Conservation (phyloP, 306 rosid genomes). For the Gastrolobium bilobum region DNA sequence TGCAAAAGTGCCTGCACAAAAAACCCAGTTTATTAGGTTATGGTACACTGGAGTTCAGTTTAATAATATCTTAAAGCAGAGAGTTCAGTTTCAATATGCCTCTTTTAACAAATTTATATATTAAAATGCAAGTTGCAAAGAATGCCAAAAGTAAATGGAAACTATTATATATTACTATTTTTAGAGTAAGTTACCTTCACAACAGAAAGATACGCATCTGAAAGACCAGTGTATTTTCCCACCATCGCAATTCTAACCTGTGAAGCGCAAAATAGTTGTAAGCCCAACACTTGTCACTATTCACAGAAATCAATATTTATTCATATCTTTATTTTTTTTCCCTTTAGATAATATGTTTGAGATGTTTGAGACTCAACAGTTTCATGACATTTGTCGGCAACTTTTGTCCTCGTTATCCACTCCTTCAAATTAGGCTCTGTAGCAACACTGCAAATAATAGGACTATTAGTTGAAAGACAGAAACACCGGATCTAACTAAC, state of each 20-base stretch:
- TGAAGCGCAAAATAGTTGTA: conserved; percentile 7
- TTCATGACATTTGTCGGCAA: conserved; percentile 61
- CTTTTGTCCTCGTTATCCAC: conserved; percentile 76
- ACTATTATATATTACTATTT: background rate
- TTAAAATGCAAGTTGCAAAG: conserved; percentile 17
- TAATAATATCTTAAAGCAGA: conserved; percentile 15
- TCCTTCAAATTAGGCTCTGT: conserved; percentile 71
- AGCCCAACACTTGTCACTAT: conserved; percentile 14
- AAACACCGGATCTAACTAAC: conserved; percentile 4
- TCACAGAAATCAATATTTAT: background rate
- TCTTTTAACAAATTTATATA: background rate
- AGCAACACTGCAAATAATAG: conserved; percentile 61
- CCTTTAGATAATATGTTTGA: conserved; percentile 29
- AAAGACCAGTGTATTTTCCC: conserved; percentile 92
- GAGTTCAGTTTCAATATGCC: background rate
- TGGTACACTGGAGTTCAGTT: conserved; percentile 17
- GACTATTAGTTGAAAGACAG: conserved; percentile 19
- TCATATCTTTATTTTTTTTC: background rate
- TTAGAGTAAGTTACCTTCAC: conserved; percentile 64
- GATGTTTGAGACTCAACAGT: conserved; percentile 64
- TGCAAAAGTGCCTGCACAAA: conserved; percentile 79
- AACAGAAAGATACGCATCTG: conserved; percentile 96
- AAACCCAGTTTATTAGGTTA: conserved; percentile 44
- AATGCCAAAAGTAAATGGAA: conserved; percentile 28
- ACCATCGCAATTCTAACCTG: conserved; percentile 97